Evolutionary conservation across 768 basidiomycete species (phyloP).

Genomic region (Naganishia onofrii): DNA sequence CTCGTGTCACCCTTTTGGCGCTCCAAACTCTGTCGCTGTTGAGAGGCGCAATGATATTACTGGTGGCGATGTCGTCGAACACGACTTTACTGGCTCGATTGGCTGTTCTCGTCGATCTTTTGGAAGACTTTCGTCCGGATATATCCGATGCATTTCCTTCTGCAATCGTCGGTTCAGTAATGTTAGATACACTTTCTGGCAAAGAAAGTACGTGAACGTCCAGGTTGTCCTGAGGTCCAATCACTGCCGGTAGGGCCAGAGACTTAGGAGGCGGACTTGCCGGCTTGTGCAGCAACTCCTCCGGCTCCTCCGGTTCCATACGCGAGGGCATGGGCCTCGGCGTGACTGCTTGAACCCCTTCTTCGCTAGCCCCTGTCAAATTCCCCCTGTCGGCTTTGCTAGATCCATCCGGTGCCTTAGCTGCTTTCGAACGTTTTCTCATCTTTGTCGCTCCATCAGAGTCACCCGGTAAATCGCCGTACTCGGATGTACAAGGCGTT

Average conservation of each 20-base stretch:
- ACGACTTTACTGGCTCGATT: not conserved
- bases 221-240: not conserved
- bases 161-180: not conserved
- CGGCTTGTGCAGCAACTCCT: not conserved
- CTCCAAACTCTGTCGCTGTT: not conserved
- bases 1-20: not conserved
- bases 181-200: not conserved
- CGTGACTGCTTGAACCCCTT: not conserved
- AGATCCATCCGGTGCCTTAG: not conserved
- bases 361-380: not conserved
- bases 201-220: not conserved
- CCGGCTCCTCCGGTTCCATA: not conserved
- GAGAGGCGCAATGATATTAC: not conserved
- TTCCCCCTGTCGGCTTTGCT: not conserved
- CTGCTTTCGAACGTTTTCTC: not conserved
- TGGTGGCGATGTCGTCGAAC: not conserved
- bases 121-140: not conserved
- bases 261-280: not conserved
- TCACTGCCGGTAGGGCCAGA: not conserved
- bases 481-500: not conserved
- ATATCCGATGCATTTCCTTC: not conserved
- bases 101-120: not conserved
- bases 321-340: not conserved
- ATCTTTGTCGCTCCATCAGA: not conserved
- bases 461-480: not conserved